Conservation (phyloP, 495 filamentous ascomycete genomes). For the Penicillium arizonense region DNA sequence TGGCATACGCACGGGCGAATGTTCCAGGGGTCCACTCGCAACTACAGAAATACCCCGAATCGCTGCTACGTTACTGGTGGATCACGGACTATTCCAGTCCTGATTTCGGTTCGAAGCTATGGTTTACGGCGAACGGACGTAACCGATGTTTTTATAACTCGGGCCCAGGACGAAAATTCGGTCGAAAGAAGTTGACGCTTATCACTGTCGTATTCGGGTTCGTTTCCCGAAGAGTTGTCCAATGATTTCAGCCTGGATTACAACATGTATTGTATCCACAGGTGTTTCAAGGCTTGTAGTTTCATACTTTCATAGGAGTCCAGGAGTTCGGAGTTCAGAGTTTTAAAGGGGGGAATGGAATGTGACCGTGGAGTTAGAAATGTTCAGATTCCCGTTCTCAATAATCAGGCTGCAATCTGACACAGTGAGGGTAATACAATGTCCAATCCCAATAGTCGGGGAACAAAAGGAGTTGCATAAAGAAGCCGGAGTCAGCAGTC, state of each 20-base stretch:
- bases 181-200: not conserved
- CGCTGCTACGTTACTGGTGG: not conserved
- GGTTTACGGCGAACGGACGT: not conserved
- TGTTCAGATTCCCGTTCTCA: too few species aligned
- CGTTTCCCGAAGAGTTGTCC: not conserved
- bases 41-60: not conserved
- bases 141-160: too few species aligned
- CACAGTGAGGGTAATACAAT: too few species aligned
- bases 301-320: too few species aligned
- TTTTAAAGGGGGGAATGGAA: too few species aligned
- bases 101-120: not conserved
- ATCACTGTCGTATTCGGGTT: conserved; percentile 3
- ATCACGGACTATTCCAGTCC: not conserved
- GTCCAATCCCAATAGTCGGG: too few species aligned
- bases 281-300: too few species aligned
- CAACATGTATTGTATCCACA: too few species aligned
- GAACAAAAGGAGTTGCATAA: not conserved
- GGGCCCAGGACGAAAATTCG: not conserved
- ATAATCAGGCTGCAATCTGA: too few species aligned
- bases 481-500: conserved; percentile 4
- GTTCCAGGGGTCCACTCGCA: not conserved
- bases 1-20: conserved; percentile 1
- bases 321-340: not conserved
- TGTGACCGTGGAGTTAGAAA: too few species aligned
- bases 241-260: not conserved